Evolutionary conservation across 1,139 yeast species (phyloP), one percentile per base, ranked within the genome.

Genomic region (Pichiaceae sp.): DNA sequence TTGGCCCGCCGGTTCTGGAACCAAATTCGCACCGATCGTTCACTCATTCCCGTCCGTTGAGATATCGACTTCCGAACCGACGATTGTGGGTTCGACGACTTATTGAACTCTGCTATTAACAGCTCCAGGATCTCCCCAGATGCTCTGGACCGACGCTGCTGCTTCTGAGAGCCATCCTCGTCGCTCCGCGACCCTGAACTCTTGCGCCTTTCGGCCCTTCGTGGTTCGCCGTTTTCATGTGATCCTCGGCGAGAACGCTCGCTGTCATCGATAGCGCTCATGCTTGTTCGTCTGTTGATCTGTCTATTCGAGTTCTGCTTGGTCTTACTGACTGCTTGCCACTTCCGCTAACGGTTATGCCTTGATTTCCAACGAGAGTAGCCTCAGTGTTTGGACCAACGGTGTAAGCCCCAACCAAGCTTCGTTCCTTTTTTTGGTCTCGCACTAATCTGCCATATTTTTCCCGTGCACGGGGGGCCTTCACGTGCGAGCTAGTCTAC

Each of bases 21-120:
- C 97, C 97, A 89, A 35, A 89, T 87, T 40, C 95, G 71, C 3
- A 89, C 95, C 4, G 95, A 87, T 46, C 95, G 73, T 52, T 87
- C 96, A 7, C 91, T 77, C 91, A 89, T 83, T 33, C 83, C 84
- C 2, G 95, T 85, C 42, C 69, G 70, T 6, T 70, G 74, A 34
- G 95, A 79, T 34, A 89, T 80, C 32, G 70, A 75, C 51, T 77
- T 81, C 31, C 97, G 63, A 35, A 75, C 72, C 31, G 75, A 74
- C 1, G 84, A 75, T 32, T 71, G 64, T 1, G 91, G 91, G 48
- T 78, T 81, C 23, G 86, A 82, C 49, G 84, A 84, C 40, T 62
- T 64, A 36, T 74, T 75, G 55, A 85, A 86, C 54, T 86, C 94
- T 28, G 67, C 66, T 34, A 82, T 70, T 39, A 89, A 68, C 33